phyloP scores from a whole-genome alignment of 2,329 filamentous ascomycete species.

The Coniochaeta prunicola region DNA sequence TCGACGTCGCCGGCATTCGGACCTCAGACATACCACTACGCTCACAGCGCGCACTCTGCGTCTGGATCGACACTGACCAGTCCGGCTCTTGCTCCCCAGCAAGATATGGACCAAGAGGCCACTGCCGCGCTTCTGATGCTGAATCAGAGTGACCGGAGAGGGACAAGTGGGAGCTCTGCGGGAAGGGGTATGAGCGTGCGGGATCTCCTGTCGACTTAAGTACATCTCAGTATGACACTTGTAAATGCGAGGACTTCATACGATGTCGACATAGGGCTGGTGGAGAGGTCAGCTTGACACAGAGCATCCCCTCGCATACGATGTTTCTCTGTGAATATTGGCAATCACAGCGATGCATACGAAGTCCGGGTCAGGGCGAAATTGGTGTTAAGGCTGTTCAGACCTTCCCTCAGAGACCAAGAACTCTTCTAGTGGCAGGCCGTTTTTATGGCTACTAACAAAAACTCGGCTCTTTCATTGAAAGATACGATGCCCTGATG shows the following conservation, averaged over 20 bases:
- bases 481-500: too few relatives aligned
- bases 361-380: too few relatives aligned
- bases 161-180: conserved; percentile 24
- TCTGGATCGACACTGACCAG: conserved; percentile 50
- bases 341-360: too few relatives aligned
- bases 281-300: too few relatives aligned
- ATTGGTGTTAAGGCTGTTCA: too few relatives aligned
- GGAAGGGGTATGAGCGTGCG: conserved; percentile 46
- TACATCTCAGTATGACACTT: not conserved
- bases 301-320: too few relatives aligned
- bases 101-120: conserved; percentile 65
- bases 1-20: conserved; percentile 52
- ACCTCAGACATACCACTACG: conserved; percentile 36
- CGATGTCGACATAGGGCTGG: not conserved
- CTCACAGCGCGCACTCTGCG: conserved; percentile 25
- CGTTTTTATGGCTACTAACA: too few relatives aligned
- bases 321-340: too few relatives aligned
- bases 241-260: not conserved
- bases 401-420: too few relatives aligned
- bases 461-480: too few relatives aligned
- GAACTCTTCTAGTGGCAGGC: too few relatives aligned
- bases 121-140: conserved; percentile 85
- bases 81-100: conserved; percentile 47
- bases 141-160: conserved; percentile 63
- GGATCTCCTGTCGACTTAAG: conserved; percentile 45